Conservation (phyloP, 1,284 basidiomycete genomes). For the Erythrobasidium hasegawianum region DNA sequence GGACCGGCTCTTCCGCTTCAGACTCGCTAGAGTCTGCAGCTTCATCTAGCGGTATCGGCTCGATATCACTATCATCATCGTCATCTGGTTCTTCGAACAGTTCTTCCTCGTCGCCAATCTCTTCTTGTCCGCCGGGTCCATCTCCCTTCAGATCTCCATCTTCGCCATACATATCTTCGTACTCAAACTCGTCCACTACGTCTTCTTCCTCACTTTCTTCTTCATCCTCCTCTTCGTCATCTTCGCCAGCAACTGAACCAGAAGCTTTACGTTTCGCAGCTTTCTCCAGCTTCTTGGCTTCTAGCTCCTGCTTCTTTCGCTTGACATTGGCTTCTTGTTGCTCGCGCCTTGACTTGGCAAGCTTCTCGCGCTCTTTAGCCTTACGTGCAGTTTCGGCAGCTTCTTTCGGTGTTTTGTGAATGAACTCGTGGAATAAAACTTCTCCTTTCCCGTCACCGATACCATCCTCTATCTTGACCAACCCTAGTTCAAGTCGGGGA, state of each 20-base stretch:
- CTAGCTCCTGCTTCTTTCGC: slow-evolving; percentile 62
- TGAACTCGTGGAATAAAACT: slow-evolving; percentile 87
- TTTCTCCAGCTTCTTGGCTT: slow-evolving; percentile 72
- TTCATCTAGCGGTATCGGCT: slow-evolving; percentile 23
- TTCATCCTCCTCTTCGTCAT: slow-evolving; percentile 49
- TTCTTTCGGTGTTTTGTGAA: slow-evolving; percentile 62
- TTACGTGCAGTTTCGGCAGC: slow-evolving; percentile 51
- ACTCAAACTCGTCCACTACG: slow-evolving; percentile 56
- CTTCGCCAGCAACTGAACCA: slow-evolving; percentile 48
- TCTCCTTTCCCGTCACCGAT: slow-evolving; percentile 50
- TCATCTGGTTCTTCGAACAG: slow-evolving; percentile 40
- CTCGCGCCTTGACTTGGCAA: slow-evolving; percentile 68
- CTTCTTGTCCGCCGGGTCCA: slow-evolving; percentile 45
- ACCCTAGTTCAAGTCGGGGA: slow-evolving; percentile 84
- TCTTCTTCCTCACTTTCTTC: slow-evolving; percentile 51
- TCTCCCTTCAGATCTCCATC: slow-evolving; percentile 53
- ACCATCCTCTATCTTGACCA: slow-evolving; percentile 88
- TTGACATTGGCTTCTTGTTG: slow-evolving; percentile 84
- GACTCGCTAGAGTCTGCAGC: background rate
- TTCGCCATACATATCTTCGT: slow-evolving; percentile 63
- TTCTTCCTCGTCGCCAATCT: slow-evolving; percentile 47
- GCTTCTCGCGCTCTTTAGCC: slow-evolving; percentile 48
- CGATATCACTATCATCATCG: slow-evolving; percentile 32
- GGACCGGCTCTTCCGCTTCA: background rate
- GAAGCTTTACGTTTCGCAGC: slow-evolving; percentile 45